phyloP scores from a whole-genome alignment of 257 asterid genomes.

The Hygrophila difformis region DNA sequence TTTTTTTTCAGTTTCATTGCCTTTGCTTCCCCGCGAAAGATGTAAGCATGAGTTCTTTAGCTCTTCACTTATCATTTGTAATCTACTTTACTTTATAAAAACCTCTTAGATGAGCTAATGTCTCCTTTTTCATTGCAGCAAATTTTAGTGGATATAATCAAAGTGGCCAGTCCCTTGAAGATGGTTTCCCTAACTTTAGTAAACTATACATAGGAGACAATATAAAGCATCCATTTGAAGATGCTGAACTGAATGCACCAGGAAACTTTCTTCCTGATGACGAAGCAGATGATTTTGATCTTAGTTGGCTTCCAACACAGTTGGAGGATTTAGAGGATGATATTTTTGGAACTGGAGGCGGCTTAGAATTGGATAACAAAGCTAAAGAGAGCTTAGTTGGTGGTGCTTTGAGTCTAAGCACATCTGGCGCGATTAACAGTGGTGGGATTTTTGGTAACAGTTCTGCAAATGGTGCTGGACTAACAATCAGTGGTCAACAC shows the following conservation, averaged over 20 bases:
- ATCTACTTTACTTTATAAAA: not conserved
- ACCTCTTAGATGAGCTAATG: not conserved
- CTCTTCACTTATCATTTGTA: not conserved
- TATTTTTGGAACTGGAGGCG: slow-evolving; percentile 91
- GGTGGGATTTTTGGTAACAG: slow-evolving; percentile 31
- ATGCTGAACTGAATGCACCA: slow-evolving; percentile 27
- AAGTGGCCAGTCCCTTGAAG: slow-evolving; percentile 35
- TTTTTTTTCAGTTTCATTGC: slow-evolving; percentile 80
- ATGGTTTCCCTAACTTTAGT: slow-evolving; percentile 41
- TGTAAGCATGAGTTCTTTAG: slow-evolving; percentile 30
- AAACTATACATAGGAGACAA: slow-evolving; percentile 30
- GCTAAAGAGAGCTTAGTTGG: slow-evolving; percentile 36
- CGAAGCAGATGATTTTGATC: slow-evolving; percentile 86
- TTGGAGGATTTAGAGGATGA: slow-evolving; percentile 92
- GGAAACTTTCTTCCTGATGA: slow-evolving; percentile 79
- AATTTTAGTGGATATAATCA: slow-evolving; percentile 38
- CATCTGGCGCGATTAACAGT: slow-evolving; percentile 40
- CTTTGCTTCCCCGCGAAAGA: slow-evolving; percentile 50
- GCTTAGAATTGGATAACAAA: slow-evolving; percentile 69
- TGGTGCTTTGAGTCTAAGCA: slow-evolving; percentile 41
- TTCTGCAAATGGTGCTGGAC: slow-evolving; percentile 48
- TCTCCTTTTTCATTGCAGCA: slow-evolving; percentile 33
- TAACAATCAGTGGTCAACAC: slow-evolving; percentile 72
- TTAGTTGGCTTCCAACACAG: slow-evolving; percentile 77
- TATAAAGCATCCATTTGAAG: slow-evolving; percentile 44